A percentile compares a stretch with the other conserved stretches of the same genome.
phyloP scores from a whole-genome alignment of 306 rosid species.

The Cyclanthera cordifolia region DNA sequence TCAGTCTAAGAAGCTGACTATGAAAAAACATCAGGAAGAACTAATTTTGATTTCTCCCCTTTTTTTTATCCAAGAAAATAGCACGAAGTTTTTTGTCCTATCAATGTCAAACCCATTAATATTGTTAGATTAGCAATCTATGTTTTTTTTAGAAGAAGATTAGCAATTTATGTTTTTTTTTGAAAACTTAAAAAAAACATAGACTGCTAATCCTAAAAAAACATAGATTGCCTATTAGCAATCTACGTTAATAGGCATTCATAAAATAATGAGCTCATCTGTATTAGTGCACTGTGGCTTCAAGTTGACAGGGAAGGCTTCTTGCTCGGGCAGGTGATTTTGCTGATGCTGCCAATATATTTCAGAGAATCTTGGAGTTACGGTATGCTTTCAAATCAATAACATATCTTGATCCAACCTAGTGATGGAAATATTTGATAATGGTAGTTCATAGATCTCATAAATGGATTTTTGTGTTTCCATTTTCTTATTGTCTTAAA shows the following conservation, averaged over 20 bases:
- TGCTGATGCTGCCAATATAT: conserved; percentile 55
- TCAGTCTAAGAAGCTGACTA: neutral
- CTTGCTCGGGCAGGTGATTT: conserved; percentile 87
- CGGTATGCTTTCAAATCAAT: conserved; percentile 42
- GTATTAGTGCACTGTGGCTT: conserved; percentile 62
- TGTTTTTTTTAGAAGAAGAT: neutral
- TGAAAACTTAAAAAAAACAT: too few relatives aligned
- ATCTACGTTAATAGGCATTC: conserved; percentile 19
- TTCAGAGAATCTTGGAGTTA: conserved; percentile 62
- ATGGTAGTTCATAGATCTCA: neutral
- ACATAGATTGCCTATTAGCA: too few relatives aligned
- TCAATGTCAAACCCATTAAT: neutral
- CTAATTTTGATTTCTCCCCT: neutral
- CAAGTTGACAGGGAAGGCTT: conserved; percentile 99
- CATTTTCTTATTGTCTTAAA: neutral
- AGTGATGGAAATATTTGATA: conserved; percentile 3
- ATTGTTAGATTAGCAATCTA: neutral
- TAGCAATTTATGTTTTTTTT: neutral
- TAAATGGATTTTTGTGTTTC: neutral
- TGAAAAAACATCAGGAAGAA: neutral
- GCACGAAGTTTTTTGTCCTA: neutral
- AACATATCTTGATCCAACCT: neutral
- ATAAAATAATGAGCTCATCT: conserved; percentile 32
- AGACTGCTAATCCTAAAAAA: too few relatives aligned
- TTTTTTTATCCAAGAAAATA: neutral